Evolutionary conservation across 1,284 basidiomycete species (phyloP), one percentile per base, ranked within the genome.

Genomic region (Tilletia horrida): DNA sequence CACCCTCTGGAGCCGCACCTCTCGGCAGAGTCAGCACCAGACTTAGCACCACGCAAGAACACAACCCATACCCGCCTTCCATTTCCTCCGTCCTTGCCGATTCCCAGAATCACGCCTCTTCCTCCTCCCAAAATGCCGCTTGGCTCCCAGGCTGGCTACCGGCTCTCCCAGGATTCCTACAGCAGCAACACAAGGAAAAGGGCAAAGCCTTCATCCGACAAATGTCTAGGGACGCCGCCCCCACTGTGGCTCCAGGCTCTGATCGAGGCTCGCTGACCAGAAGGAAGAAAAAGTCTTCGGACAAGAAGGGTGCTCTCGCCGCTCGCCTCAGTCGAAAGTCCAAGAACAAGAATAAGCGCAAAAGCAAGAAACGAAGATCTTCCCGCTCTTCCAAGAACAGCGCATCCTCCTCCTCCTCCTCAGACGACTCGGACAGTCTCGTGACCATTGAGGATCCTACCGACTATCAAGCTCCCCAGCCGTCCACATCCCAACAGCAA

Each of bases 171-270:
- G 18, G n/a, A 61, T 67, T 74, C 62, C 69, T 68, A 50, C 71
- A 71, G 1, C 66, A 72, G 68, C 70, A 71, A 8, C 55, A 69
- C 48, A 23, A 64, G 35, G 55, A 27, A 14, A 18, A 55, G 25
- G 50, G 50, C n/a, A 18, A 55, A 55, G 50, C 50, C n/a, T 14
- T 25, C n/a, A 13, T 18, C 50, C 45, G n/a, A 6, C 21, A 23
- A 18, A 14, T 27, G 13, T 27, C 25, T 7, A 23, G 21, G 6
- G 25, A 21, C 50, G 21, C 43, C 43, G 8, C 45, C 7, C 45
- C 16, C 45, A 23, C 7, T 6, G 45, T 48, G 4, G 45, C 45
- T 23, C 4, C 45, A n/a, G 18, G 18, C 6, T 48, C 45, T 6
- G 21, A 48, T 18, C 45, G 18, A 48, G 45, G 18, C 45, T 48